Evolutionary conservation across 768 basidiomycete genomes (phyloP), one percentile per base, ranked within the genome.

Genomic region (Xerocomellus amylosporus): DNA sequence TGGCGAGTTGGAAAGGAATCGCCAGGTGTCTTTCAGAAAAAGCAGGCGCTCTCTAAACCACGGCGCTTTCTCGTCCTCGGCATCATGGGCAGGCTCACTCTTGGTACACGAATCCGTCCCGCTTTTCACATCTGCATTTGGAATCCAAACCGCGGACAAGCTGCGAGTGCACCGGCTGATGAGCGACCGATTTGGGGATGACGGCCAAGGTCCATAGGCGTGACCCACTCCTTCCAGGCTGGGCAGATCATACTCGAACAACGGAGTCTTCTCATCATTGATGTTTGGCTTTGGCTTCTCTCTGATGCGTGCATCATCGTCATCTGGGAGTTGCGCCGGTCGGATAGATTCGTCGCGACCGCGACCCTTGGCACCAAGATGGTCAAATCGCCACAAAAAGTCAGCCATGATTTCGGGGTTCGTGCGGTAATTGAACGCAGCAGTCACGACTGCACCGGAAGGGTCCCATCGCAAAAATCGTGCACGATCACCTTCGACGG

Each of bases 391-490:
- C 49, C 49, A 51, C 2, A 51, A 26, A 14, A 42, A 34, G 1
- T 51, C 22, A 0, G 33, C 31, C 33, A 43, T 42, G 6, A 7
- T 13, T 3, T 3, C 8, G 4, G 39, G 39, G 2, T 41, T 31
- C 6, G 10, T 31, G 8, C 22, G 30, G 15, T 43, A 51, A 17
- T 44, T 43, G 33, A 51, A 51, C 4, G 13, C 33, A 4, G 33
- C 24, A 1, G 33, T 51, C 12, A 51, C 24, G 2, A 34, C 33
- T 0, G 41, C 20, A 6, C 22, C 41, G 1, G 62, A 45, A 9
- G 68, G 68, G 54, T 77, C 75, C 69, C 70, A 75, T 40, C 65
- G 62, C 24, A 75, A 52, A 38, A 75, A 63, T 5, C 73, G 58
- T 2, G 68, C 70, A 40, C 28, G 39, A 4, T 56, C 33, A 6